Evolutionary conservation across 192 early-diverging fungal species (phyloP).

Genomic region (Pilobolus umbonatus): DNA sequence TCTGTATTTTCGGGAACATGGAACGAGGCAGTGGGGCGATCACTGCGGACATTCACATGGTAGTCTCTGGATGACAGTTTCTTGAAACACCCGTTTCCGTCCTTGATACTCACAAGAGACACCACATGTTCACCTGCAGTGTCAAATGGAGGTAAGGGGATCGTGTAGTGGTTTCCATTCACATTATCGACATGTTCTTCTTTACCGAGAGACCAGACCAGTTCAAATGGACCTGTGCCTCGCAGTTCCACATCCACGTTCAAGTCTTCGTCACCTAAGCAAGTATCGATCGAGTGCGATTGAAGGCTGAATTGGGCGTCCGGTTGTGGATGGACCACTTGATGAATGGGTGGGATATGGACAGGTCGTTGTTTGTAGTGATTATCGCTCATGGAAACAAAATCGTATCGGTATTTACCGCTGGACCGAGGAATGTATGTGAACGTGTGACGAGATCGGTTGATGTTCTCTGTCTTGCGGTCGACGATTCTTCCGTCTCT

Average conservation of each 20-base stretch:
- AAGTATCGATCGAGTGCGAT: conserved; percentile 17
- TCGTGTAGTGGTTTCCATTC: conserved; percentile 20
- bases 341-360: conserved; percentile 20
- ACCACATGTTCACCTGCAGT: conserved; percentile 36
- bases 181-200: conserved; percentile 22
- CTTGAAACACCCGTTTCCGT: conserved; percentile 37
- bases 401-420: conserved; percentile 36
- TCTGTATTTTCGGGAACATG: conserved; percentile 16
- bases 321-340: conserved; percentile 43
- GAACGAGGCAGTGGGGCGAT: conserved; percentile 40
- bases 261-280: conserved; percentile 34
- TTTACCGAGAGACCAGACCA: conserved; percentile 33
- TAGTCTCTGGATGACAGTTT: conserved; percentile 32
- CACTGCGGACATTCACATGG: conserved; percentile 38
- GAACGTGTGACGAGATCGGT: conserved; percentile 31
- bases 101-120: conserved; percentile 34
- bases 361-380: conserved; percentile 27
- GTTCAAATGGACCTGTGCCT: conserved; percentile 34
- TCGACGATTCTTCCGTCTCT: conserved; percentile 5
- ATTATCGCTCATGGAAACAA: conserved; percentile 22
- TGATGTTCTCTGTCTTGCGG: conserved; percentile 8
- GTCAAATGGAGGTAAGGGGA: conserved; percentile 34
- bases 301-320: conserved; percentile 26
- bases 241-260: conserved; percentile 31
- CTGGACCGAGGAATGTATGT: conserved; percentile 27